Percentiles rank a stretch among this genome's conserved stretches.
Evolutionary conservation across 2,329 filamentous ascomycete genomes (phyloP).

Genomic region (Juglanconis sp.): DNA sequence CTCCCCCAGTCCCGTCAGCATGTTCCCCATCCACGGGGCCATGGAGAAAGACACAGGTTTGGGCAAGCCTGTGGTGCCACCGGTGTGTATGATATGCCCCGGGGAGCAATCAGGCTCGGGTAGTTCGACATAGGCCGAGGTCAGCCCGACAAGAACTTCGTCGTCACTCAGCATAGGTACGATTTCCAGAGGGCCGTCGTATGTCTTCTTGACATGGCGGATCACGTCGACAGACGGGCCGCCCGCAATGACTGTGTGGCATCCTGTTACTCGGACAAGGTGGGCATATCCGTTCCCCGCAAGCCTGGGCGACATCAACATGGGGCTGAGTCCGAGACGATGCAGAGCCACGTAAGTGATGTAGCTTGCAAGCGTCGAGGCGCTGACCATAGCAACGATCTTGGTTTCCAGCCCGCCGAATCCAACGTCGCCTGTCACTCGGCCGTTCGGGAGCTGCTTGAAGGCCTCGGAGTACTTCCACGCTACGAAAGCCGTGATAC

Average conservation of each 20-base stretch:
- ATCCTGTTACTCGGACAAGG: not conserved
- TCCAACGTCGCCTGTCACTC: not conserved
- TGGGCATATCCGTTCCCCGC: constrained; percentile 1
- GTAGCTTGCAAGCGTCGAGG: constrained; percentile 1
- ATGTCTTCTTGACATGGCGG: not conserved
- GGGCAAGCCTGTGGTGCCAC: constrained; percentile 8
- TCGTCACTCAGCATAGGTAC: not conserved
- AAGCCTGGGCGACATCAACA: constrained; percentile 3
- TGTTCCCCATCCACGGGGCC: not conserved
- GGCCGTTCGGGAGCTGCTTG: not conserved
- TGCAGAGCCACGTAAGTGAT: not conserved
- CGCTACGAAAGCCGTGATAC: not conserved
- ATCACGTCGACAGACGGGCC: not conserved
- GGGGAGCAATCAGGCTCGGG: not conserved
- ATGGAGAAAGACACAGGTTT: not conserved
- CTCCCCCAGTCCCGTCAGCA: too few relatives aligned
- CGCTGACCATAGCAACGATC: not conserved
- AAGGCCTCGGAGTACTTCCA: not conserved
- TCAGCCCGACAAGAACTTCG: not conserved
- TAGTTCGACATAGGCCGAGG: not conserved
- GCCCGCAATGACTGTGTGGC: not conserved
- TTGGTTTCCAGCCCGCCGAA: not conserved
- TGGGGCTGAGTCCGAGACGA: not conserved
- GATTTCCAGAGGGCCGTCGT: not conserved
- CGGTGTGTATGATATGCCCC: not conserved